Percentiles rank a stretch among this genome's conserved stretches.
These are phyloP conservation scores for Fusarium virguliforme DNA, from an alignment of 2,329 filamentous ascomycete genomes.

Conservation along the genomic window DNA sequence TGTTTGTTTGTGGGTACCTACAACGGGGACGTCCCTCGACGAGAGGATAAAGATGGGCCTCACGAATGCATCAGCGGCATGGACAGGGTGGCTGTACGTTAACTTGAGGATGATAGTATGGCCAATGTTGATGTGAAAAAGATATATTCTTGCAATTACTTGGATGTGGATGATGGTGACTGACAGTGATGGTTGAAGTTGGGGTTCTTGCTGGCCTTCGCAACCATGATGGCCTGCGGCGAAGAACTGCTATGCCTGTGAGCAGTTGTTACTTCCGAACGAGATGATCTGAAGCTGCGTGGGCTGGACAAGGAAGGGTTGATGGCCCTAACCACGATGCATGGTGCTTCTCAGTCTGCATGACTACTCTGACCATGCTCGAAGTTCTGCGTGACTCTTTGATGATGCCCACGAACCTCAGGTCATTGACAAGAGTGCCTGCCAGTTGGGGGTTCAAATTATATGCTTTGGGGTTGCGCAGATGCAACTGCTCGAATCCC, in stretches of 20 bases:
- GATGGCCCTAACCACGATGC: not conserved
- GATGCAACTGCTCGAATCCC: not conserved
- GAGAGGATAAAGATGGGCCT: conserved; percentile 21
- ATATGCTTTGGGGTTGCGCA: conserved; percentile 5
- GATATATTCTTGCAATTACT: not conserved
- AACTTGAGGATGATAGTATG: conserved; percentile 13
- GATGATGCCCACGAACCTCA: too few relatives aligned
- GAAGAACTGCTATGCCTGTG: not conserved
- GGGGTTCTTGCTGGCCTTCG: not conserved
- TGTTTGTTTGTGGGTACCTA: conserved; percentile 23
- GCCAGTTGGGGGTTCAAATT: conserved; percentile 1
- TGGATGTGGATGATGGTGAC: not conserved
- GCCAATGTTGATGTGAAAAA: conserved; percentile 11
- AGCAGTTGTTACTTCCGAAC: not conserved
- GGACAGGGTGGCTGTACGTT: conserved; percentile 17
- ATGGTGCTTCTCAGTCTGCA: not conserved
- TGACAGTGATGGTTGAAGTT: not conserved
- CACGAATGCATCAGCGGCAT: not conserved
- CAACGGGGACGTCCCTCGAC: conserved; percentile 16
- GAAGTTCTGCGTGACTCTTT: too few relatives aligned
- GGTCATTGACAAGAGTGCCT: too few relatives aligned
- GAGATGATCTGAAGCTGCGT: not conserved
- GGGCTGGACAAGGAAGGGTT: not conserved
- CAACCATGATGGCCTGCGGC: not conserved
- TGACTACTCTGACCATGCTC: too few relatives aligned